Evolutionary conservation across 306 rosid species (phyloP).

Genomic region (Sicyos baderoa): DNA sequence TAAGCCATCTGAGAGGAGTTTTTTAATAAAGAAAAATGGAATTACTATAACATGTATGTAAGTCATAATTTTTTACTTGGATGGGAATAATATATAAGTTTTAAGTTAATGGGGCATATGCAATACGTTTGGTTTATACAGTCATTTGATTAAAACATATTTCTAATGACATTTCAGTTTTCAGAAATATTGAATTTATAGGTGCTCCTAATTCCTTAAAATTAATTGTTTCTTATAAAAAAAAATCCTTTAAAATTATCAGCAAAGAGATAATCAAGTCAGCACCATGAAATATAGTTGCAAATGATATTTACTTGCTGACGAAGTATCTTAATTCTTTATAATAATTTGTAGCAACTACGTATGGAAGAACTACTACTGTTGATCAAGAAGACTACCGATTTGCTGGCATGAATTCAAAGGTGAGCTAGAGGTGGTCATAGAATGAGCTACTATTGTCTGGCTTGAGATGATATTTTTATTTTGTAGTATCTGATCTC

Average conservation of each 20-base stretch:
- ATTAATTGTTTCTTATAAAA: not conserved
- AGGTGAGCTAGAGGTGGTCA: conserved; percentile 39
- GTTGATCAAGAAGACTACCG: conserved; percentile 49
- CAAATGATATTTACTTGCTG: not conserved
- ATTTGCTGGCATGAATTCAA: conserved; percentile 41
- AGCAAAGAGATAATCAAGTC: not conserved
- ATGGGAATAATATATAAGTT: not conserved
- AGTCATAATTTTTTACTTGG: not conserved
- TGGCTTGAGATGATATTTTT: conserved; percentile 11
- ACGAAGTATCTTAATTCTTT: not conserved
- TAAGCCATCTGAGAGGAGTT: conserved; percentile 5
- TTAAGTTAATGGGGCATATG: not conserved
- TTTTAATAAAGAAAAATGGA: not conserved
- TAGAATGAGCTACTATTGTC: conserved; percentile 11
- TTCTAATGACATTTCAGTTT: not conserved
- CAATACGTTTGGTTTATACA: not conserved
- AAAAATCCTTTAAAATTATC: not conserved
- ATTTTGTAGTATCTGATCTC: conserved; percentile 6
- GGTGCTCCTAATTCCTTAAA: not conserved
- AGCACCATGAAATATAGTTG: not conserved
- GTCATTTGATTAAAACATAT: not conserved
- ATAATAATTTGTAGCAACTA: conserved; percentile 31
- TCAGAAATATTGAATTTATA: not conserved
- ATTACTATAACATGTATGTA: not conserved
- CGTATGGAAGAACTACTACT: conserved; percentile 27